phyloP scores from a whole-genome alignment of 495 filamentous ascomycete species.

The Penicillium daleae region DNA sequence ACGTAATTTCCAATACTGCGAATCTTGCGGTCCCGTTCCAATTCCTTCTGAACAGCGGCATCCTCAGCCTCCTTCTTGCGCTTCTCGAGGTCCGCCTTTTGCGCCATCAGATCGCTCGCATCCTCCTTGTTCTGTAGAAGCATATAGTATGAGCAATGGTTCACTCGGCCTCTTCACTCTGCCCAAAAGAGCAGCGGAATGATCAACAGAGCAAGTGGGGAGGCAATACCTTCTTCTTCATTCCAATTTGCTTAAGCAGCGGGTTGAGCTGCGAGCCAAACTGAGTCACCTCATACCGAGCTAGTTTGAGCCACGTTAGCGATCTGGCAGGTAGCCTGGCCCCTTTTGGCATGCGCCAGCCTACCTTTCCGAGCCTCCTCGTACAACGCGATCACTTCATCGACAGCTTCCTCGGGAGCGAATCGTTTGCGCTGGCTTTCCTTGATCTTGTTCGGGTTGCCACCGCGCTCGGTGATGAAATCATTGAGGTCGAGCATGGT shows the following conservation, averaged over 20 bases:
- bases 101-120: constrained; percentile 69
- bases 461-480: constrained; percentile 85
- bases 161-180: neutral
- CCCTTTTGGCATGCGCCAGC: constrained; percentile 1
- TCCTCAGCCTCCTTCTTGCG: constrained; percentile 79
- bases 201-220: constrained; percentile 4
- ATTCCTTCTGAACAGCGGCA: constrained; percentile 72
- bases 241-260: constrained; percentile 84
- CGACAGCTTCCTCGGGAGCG: constrained; percentile 80
- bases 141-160: neutral
- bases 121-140: constrained; percentile 77
- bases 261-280: constrained; percentile 83
- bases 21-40: constrained; percentile 71
- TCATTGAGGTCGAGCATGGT: constrained; percentile 79
- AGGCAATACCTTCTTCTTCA: constrained; percentile 81
- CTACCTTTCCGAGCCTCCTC: constrained; percentile 83
- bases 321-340: neutral
- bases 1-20: constrained; percentile 92
- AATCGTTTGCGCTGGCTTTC: constrained; percentile 83
- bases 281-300: constrained; percentile 78
- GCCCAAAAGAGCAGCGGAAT: neutral
- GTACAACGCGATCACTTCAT: constrained; percentile 85
- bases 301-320: constrained; percentile 40
- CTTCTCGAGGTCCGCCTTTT: constrained; percentile 77
- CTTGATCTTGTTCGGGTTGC: constrained; percentile 84